These are phyloP conservation scores for Telopea speciosissima DNA, from an alignment of 177 flowering plant species.

Conservation along the genomic window DNA sequence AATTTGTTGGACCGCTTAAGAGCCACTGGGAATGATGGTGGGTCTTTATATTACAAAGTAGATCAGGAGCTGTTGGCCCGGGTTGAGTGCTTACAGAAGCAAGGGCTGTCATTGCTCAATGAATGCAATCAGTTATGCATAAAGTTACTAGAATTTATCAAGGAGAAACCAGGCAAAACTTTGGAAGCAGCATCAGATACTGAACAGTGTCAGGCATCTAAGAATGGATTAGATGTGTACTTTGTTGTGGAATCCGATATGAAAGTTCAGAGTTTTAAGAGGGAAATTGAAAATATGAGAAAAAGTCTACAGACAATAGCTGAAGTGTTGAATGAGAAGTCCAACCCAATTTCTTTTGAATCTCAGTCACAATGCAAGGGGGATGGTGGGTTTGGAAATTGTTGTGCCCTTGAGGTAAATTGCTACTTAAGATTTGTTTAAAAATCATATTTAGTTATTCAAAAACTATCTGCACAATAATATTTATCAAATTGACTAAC, in stretches of 20 bases:
- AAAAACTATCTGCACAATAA: too few relatives aligned
- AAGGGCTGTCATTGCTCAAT: slow-evolving; percentile 54
- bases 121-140: slow-evolving; percentile 51
- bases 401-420: slow-evolving; percentile 36
- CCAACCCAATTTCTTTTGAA: slow-evolving; percentile 21
- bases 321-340: slow-evolving; percentile 52
- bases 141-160: slow-evolving; percentile 49
- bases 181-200: slow-evolving; percentile 7
- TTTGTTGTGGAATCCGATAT: slow-evolving; percentile 64
- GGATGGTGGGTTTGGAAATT: slow-evolving; percentile 14
- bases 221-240: slow-evolving; percentile 47
- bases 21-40: slow-evolving; percentile 39
- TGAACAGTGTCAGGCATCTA: slow-evolving; percentile 23
- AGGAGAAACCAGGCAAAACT: slow-evolving; percentile 32
- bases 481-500: too few relatives aligned
- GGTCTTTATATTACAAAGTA: slow-evolving; percentile 42
- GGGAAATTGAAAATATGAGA: slow-evolving; percentile 53
- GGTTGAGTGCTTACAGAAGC: slow-evolving; percentile 51
- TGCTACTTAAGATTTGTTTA: not conserved
- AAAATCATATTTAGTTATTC: too few relatives aligned
- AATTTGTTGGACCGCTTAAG: slow-evolving; percentile 52
- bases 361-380: slow-evolving; percentile 18
- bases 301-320: slow-evolving; percentile 57
- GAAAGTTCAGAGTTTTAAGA: slow-evolving; percentile 68
- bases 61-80: slow-evolving; percentile 63